Base-by-base conservation (phyloP, 805 yeast genomes). In the Lipomyces anomalus region DNA sequence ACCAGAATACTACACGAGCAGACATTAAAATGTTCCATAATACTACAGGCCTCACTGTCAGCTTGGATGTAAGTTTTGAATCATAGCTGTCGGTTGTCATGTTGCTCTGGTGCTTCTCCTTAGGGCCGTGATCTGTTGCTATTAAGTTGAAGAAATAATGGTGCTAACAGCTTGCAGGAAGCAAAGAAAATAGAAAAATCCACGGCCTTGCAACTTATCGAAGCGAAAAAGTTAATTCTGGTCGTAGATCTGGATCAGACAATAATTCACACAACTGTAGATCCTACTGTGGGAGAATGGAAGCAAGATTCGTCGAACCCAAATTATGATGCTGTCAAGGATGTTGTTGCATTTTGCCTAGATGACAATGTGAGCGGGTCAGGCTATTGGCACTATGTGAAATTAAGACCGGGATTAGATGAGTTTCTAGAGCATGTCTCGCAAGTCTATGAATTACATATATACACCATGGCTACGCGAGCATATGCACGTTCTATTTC, bases 231-330 rank as follows among this genome's bases (percentile, higher is more conserved):
- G 62, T 70, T 92, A 51, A 88, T 92, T 24, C 71, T 92, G 46
- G 97, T 92, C 23, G 98, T 92, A 4, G 98, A 92, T 70, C 72
- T 92, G 52, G 98, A 92, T 67, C 98, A 92, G 64, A 92, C 98
- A 0, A 94, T 92, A 4, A 90, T 92, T 26, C 98, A 92, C 61
- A 95, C 97, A 35, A 90, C 97, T 4, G 97, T 90, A 16, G 98
- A 92, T 62, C 97, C 97, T 0, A 88, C 96, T 0, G 95, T 92
- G 24, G 92, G 92, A 0, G 95, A 86, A 60, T 92, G 98, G 98
- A 88, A 84, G 73, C 73, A 74, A 41, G 97, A 92, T 59, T 82
- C 87, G 2, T 64, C 71, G 4, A 85, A 86, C 57, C 95, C 97
- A 4, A 88, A 92, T 60, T 84, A 84, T 61, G 81, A 79, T 2